Evolutionary conservation across 495 filamentous ascomycete species (phyloP), one percentile per base, ranked within the genome.

Genomic region (Talaromyces thailandensis): DNA sequence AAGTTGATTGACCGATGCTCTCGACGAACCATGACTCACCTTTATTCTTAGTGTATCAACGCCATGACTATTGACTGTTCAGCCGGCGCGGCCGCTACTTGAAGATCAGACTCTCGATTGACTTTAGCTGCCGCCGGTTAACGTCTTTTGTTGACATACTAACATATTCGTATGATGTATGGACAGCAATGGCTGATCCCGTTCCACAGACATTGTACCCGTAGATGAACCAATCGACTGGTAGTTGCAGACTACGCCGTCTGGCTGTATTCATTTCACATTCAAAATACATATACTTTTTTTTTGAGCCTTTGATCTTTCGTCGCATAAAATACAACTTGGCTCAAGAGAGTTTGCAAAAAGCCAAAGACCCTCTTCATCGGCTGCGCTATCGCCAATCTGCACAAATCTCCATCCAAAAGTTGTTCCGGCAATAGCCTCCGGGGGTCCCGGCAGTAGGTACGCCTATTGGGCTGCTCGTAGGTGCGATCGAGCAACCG

Each of bases 301-400:
- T 48, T 21, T 23, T 8, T 23, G 16, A 11, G 21, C 6, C 40
- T 18, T 43, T 45, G 11, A 40, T 40, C 43, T 48, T 48, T 21
- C n/a, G 14, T 40, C 43, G 43, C n/a, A 48, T 21, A 23, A 48
- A 21, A 21, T 48, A 8, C 35, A 14, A 21, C 18, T 48, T 48
- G 43, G 43, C 43, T 6, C 6, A 48, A 48, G 56, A 58, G 28
- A 58, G 29, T 32, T 23, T 32, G 11, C n/a, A 18, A 16, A 40
- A 56, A 21, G 11, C n/a, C 29, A 16, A 40, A 56, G 31, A 18
- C 56, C 56, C 26, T 23, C 56, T 23, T 35, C 11, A 31, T 23
- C 56, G 56, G 56, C 56, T 31, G 32, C 56, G 56, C 56, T 58
- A 58, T 58, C 29, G 29, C 32, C 56, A 23, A 58, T 58, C n/a